Conservation (phyloP, 768 basidiomycete genomes). For the Auricularia sp. region DNA sequence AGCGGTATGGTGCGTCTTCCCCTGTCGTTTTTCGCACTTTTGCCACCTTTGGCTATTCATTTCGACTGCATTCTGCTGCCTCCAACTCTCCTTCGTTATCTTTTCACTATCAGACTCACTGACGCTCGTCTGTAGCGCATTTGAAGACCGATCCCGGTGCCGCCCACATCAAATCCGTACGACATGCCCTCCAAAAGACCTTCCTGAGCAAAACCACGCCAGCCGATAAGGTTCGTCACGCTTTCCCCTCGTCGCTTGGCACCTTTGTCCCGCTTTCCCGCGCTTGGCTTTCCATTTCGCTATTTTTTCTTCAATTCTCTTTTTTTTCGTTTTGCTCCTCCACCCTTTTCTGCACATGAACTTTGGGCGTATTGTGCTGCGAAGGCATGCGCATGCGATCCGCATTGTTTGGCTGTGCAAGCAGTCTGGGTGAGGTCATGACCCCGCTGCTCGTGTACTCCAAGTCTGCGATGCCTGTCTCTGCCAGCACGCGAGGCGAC, state of each 20-base stretch:
- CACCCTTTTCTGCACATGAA: too few relatives aligned
- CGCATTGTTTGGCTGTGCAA: too few relatives aligned
- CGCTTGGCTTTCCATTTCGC: slow-evolving; percentile 15
- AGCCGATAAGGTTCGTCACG: slow-evolving; percentile 47
- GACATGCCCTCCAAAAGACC: slow-evolving; percentile 83
- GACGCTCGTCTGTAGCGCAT: slow-evolving; percentile 22
- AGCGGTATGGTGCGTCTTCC: slow-evolving; percentile 22
- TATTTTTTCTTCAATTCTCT: neutral
- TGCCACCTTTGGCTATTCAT: neutral
- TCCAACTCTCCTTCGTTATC: neutral
- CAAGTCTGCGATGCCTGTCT: too few relatives aligned
- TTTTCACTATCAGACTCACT: slow-evolving; percentile 5
- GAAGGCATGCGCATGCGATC: too few relatives aligned
- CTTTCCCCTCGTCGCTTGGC: slow-evolving; percentile 12
- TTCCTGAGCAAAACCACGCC: slow-evolving; percentile 55
- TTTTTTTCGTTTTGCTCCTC: too few relatives aligned
- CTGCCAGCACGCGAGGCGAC: too few relatives aligned
- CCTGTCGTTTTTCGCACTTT: slow-evolving; percentile 7
- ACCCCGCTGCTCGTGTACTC: too few relatives aligned
- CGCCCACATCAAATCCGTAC: slow-evolving; percentile 76
- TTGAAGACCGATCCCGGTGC: slow-evolving; percentile 51
- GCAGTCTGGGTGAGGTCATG: too few relatives aligned
- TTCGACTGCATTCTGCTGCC: too few relatives aligned
- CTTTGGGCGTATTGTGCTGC: too few relatives aligned
- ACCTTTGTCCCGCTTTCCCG: neutral